Conservation (phyloP, 1,284 basidiomycete genomes). For the Pholiota adiposa region DNA sequence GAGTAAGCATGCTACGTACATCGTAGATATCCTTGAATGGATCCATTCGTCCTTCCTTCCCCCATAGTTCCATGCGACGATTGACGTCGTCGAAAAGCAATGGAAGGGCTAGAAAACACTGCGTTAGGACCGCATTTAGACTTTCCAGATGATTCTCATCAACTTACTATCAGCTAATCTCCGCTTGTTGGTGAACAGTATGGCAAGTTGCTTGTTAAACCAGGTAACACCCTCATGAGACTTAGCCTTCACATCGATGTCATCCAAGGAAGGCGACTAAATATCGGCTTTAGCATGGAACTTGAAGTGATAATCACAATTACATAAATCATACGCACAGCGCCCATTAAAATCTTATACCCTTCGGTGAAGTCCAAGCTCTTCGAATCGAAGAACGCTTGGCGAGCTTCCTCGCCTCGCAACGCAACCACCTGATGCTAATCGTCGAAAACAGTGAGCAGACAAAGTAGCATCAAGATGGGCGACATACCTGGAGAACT, state of each 20-base stretch:
- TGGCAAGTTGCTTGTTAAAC: slow-evolving; percentile 26
- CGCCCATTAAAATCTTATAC: slow-evolving; percentile 40
- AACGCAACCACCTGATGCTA: slow-evolving; percentile 32
- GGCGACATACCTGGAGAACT: slow-evolving; percentile 32
- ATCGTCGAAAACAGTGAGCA: not conserved
- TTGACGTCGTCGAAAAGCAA: slow-evolving; percentile 36
- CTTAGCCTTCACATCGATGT: slow-evolving; percentile 27
- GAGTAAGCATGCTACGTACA: no score
- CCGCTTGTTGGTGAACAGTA: slow-evolving; percentile 24
- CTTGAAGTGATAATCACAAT: not conserved
- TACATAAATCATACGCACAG: slow-evolving; percentile 19
- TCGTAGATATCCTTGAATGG: slow-evolving; percentile 41
- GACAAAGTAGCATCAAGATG: not conserved
- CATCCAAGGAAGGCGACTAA: slow-evolving; percentile 26
- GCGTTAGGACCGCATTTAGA: not conserved
- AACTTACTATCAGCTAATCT: slow-evolving; percentile 17
- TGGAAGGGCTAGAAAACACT: slow-evolving; percentile 33
- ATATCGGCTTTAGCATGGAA: not conserved
- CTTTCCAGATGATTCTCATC: not conserved
- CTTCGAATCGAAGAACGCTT: slow-evolving; percentile 36
- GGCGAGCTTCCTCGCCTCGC: slow-evolving; percentile 36
- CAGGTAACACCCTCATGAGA: slow-evolving; percentile 8
- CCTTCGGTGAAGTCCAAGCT: slow-evolving; percentile 36
- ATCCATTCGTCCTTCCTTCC: slow-evolving; percentile 33
- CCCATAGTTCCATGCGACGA: slow-evolving; percentile 34